Percentiles rank a stretch among this genome's conserved stretches.
phyloP scores from a whole-genome alignment of 164 flowering plant genomes.

The Annona squamosa region DNA sequence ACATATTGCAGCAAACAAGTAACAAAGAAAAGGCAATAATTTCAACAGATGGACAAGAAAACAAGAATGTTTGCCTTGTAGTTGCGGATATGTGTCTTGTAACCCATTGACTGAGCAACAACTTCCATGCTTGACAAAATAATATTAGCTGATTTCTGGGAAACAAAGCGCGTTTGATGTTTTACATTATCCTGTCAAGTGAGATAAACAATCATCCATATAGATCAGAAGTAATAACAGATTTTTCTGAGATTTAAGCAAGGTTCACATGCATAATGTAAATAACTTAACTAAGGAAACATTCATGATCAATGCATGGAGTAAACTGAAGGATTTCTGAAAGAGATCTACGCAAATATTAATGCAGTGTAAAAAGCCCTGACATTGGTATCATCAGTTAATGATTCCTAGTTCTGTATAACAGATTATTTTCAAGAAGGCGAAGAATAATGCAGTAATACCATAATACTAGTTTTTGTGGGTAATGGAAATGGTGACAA shows the following conservation, averaged over 20 bases:
- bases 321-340: background rate
- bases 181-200: constrained; percentile 53
- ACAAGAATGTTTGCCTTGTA: constrained; percentile 50
- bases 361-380: background rate
- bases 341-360: background rate
- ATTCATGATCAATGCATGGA: background rate
- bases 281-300: background rate
- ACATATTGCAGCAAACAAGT: too few species aligned
- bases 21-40: too few species aligned
- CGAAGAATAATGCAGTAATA: background rate
- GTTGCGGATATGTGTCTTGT: constrained; percentile 93
- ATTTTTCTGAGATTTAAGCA: background rate
- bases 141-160: constrained; percentile 87
- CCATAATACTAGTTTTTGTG: background rate
- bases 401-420: too few species aligned
- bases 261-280: background rate
- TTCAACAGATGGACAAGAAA: background rate
- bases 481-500: background rate
- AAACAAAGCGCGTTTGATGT: constrained; percentile 80
- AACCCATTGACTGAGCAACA: constrained; percentile 98
- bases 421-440: background rate
- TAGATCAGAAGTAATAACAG: too few species aligned
- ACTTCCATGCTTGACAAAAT: constrained; percentile 95
- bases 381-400: background rate
- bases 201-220: background rate